Evolutionary conservation across 1,139 yeast genomes (phyloP), one percentile per base, ranked within the genome.

Genomic region (Saccharomyces hybrid): DNA sequence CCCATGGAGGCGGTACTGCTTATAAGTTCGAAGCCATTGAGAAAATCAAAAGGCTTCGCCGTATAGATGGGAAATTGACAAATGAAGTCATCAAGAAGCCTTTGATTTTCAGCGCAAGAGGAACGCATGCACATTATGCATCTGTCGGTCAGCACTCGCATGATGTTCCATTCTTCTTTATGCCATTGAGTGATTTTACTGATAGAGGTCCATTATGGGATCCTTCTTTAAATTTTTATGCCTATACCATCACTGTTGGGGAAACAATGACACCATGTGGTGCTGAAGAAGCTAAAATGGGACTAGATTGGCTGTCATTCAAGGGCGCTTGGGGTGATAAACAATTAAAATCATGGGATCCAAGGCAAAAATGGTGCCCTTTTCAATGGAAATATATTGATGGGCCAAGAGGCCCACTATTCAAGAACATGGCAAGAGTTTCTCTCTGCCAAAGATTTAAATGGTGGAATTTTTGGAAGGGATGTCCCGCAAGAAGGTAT

Each of bases 1-100:
- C 98, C 0, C 99, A 93, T 71, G 96, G 97, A 1, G 97, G 98
- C 9, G 99, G 99, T 3, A 86, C 91, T 25, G 97, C 96, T 0
- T 93, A 86, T 69, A 78, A 78, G 61, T 90, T 83, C 67, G 76
- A 80, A 27, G 86, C 89, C 30, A 73, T 90, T 58, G 97, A 90
- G 65, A 87, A 86, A 65, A 78, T 79, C 55, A 82, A 80, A 53
- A 62, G 66, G 49, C 54, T 66, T 50, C 63, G 60, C 51, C 61
- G 65, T 41, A 59, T 59, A 1, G 57, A 63, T 52, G 66, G 69
- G 1, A 64, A 63, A 52, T 53, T 63, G 16, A 62, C 66, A 1
- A 66, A 69, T 6, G 63, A 73, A 63, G 57, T 65, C 7, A 58
- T 67, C 31, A 67, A 67, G 44, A 74, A 86, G 53, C 97, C 98